Percentiles rank a stretch among this genome's conserved stretches.
Conservation (phyloP, 306 rosid genomes). For the Quercus aquifolioides region DNA sequence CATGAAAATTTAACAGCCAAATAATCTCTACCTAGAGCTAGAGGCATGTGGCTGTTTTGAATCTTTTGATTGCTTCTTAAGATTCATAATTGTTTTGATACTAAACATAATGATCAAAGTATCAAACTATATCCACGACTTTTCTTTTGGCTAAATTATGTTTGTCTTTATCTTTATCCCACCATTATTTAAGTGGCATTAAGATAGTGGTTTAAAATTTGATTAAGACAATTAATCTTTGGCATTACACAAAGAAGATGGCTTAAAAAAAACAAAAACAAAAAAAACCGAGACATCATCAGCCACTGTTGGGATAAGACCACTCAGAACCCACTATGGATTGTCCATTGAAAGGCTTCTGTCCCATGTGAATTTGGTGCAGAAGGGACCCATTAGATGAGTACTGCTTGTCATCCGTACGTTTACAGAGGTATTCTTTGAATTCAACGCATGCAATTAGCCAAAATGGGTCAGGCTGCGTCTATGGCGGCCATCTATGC, state of each 20-base stretch:
- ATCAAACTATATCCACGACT: neutral
- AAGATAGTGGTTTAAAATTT: neutral
- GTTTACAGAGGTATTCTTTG: neutral
- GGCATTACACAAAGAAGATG: neutral
- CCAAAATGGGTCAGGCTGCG: slow-evolving; percentile 1
- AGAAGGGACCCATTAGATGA: neutral
- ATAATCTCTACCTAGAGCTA: no score
- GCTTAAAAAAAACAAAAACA: no score
- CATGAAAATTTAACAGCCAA: no score
- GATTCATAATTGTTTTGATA: neutral
- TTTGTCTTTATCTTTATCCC: neutral
- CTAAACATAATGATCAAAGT: neutral
- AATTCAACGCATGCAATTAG: neutral
- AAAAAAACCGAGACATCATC: slow-evolving; percentile 5
- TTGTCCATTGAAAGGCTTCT: slow-evolving; percentile 3
- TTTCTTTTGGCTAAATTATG: neutral
- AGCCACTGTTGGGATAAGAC: slow-evolving; percentile 17
- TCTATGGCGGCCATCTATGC: neutral
- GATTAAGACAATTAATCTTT: neutral
- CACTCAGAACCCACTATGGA: slow-evolving; percentile 24
- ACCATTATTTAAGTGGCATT: neutral
- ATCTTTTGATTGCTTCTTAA: no score
- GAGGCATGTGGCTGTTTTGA: no score
- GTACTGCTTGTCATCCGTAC: slow-evolving; percentile 25
- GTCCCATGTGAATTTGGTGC: slow-evolving; percentile 30